A percentile compares a stretch with the other conserved stretches of the same genome.
These are phyloP conservation scores for Solanum boliviense DNA, from an alignment of 257 asterid genomes.

Conservation along the genomic window DNA sequence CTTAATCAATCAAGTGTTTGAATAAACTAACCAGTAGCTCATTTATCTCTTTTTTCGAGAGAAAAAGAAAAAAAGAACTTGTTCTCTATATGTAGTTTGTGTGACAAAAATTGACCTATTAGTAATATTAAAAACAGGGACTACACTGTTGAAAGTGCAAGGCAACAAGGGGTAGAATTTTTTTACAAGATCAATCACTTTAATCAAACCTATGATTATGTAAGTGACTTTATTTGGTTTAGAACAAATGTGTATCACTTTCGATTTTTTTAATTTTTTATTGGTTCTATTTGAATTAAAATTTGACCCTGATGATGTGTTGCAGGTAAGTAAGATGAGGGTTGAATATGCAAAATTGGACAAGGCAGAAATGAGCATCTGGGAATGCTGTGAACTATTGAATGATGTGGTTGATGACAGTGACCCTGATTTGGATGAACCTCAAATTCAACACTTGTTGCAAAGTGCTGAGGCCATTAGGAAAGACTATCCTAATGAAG, in stretches of 20 bases:
- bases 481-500: constrained; percentile 71
- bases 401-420: constrained; percentile 24
- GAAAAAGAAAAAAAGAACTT: neutral
- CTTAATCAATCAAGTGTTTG: neutral
- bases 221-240: constrained; percentile 21
- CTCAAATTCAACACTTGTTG: constrained; percentile 81
- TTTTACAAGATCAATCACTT: constrained; percentile 63
- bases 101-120: neutral
- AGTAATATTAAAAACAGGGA: constrained; percentile 34
- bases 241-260: neutral
- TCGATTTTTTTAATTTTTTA: neutral
- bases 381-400: constrained; percentile 89
- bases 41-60: neutral
- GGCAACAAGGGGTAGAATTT: constrained; percentile 63
- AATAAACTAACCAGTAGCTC: neutral
- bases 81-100: neutral
- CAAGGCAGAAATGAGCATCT: constrained; percentile 70
- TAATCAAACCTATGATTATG: constrained; percentile 62
- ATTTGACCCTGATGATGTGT: neutral
- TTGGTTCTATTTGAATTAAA: neutral
- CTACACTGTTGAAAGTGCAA: constrained; percentile 55
- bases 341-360: constrained; percentile 49
- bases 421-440: constrained; percentile 77
- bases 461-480: constrained; percentile 91
- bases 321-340: constrained; percentile 71